Percentiles rank a stretch among this genome's conserved stretches.
These are phyloP conservation scores for Beauveria sp. DNA, from an alignment of 2,329 filamentous ascomycete genomes.

Conservation along the genomic window DNA sequence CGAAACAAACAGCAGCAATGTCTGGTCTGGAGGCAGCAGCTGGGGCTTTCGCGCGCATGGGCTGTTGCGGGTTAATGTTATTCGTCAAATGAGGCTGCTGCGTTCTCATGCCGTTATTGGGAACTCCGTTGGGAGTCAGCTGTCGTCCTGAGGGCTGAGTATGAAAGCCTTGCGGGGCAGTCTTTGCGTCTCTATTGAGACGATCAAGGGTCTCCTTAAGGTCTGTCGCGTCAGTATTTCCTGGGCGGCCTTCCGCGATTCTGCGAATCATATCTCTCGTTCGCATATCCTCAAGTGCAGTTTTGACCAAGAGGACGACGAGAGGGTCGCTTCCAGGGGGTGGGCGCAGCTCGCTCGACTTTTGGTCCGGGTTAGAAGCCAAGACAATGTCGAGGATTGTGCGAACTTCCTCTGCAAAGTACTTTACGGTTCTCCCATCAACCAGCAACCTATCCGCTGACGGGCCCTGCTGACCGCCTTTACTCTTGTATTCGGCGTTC, in stretches of 20 bases:
- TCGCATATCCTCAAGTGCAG: slow-evolving; percentile 44
- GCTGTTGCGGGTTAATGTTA: slow-evolving; percentile 36
- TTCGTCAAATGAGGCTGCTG: slow-evolving; percentile 12
- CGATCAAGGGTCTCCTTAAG: slow-evolving; percentile 45
- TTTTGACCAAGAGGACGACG: slow-evolving; percentile 49
- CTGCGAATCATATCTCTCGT: slow-evolving; percentile 44
- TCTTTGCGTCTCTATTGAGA: slow-evolving; percentile 35
- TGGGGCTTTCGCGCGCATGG: slow-evolving; percentile 53
- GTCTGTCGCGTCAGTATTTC: slow-evolving; percentile 45
- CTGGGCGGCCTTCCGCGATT: slow-evolving; percentile 43
- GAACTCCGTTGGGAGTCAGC: slow-evolving; percentile 22
- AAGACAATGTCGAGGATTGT: slow-evolving; percentile 52
- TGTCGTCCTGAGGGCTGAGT: slow-evolving; percentile 18
- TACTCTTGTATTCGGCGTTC: slow-evolving; percentile 50
- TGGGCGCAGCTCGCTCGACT: slow-evolving; percentile 42
- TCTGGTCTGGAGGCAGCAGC: slow-evolving; percentile 48
- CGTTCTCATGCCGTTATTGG: slow-evolving; percentile 20
- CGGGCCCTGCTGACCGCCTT: slow-evolving; percentile 41
- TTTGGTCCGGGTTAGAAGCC: slow-evolving; percentile 50
- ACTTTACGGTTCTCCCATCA: slow-evolving; percentile 48
- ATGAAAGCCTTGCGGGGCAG: slow-evolving; percentile 22
- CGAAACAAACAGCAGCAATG: slow-evolving; percentile 59
- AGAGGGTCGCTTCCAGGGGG: slow-evolving; percentile 48
- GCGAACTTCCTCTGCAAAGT: slow-evolving; percentile 51
- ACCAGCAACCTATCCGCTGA: slow-evolving; percentile 48